Percentiles rank a stretch among this genome's conserved stretches.
These are phyloP conservation scores for Penicillium salamii DNA, from an alignment of 495 filamentous ascomycete species.

Conservation along the genomic window DNA sequence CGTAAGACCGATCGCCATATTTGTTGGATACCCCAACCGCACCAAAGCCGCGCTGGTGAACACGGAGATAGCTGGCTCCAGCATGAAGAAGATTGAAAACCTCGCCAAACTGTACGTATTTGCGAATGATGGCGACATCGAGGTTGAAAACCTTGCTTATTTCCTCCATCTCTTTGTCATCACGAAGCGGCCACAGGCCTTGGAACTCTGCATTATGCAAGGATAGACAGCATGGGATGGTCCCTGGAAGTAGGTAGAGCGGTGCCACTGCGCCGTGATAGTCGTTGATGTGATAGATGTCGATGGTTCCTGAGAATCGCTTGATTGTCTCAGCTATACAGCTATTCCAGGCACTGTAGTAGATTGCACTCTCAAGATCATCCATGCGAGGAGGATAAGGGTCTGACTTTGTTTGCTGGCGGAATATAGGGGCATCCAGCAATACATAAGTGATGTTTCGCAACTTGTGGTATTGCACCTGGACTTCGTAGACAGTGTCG, in stretches of 20 bases:
- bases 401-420: slow-evolving; percentile 64
- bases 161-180: slow-evolving; percentile 59
- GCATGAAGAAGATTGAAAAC: slow-evolving; percentile 74
- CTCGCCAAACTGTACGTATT: slow-evolving; percentile 59
- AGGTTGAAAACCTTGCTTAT: slow-evolving; percentile 69
- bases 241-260: slow-evolving; percentile 64
- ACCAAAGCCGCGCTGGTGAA: slow-evolving; percentile 72
- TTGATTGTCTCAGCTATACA: slow-evolving; percentile 64
- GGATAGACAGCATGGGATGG: slow-evolving; percentile 43
- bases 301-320: slow-evolving; percentile 55
- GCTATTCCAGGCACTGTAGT: slow-evolving; percentile 72
- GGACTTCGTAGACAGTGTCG: slow-evolving; percentile 59
- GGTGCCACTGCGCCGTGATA: slow-evolving; percentile 74
- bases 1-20: slow-evolving; percentile 71
- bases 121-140: slow-evolving; percentile 35
- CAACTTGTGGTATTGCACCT: slow-evolving; percentile 62
- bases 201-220: slow-evolving; percentile 73
- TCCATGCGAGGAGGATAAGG: slow-evolving; percentile 74
- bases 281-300: slow-evolving; percentile 79
- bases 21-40: slow-evolving; percentile 73
- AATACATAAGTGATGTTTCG: slow-evolving; percentile 73
- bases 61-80: slow-evolving; percentile 66
- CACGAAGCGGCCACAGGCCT: slow-evolving; percentile 71
- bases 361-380: slow-evolving; percentile 66
- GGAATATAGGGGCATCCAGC: slow-evolving; percentile 68